phyloP scores from a whole-genome alignment of 78 protist genomes.

The Monosiga brevicollis region DNA sequence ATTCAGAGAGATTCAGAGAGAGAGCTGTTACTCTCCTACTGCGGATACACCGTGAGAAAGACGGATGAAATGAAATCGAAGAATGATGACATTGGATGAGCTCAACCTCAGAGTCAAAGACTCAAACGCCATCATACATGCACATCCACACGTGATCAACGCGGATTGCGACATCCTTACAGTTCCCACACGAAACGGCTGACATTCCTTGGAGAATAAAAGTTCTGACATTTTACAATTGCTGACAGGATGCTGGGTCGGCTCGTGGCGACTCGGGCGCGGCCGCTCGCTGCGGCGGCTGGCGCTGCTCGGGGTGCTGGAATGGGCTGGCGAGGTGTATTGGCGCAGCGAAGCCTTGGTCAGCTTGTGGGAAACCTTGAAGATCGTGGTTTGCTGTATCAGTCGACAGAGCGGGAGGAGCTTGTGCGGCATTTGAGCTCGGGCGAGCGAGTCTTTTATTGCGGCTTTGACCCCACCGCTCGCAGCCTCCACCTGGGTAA shows the following conservation, averaged over 20 bases:
- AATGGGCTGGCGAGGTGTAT: not conserved
- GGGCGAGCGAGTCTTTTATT: constrained; percentile 28
- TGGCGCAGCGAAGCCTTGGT: not conserved
- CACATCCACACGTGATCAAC: too few species aligned
- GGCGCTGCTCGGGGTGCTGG: not conserved
- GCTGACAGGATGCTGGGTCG: too few species aligned
- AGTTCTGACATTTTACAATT: not conserved
- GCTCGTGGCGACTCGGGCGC: not conserved
- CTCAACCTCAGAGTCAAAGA: constrained; percentile 72
- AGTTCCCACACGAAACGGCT: constrained; percentile 62
- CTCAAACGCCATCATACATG: constrained; percentile 64
- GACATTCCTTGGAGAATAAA: constrained; percentile 7
- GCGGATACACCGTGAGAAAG: constrained; percentile 18
- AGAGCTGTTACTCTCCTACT: not conserved
- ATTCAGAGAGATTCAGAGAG: not conserved
- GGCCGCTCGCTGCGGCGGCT: not conserved
- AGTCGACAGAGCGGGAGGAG: not conserved
- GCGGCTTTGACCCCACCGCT: constrained; percentile 88
- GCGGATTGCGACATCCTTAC: too few species aligned
- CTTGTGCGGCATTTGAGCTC: not conserved
- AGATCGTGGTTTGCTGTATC: not conserved
- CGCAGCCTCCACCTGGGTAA: constrained; percentile 74
- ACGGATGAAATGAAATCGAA: too few species aligned
- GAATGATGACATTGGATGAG: constrained; percentile 67
- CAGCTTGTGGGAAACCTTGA: not conserved